These are phyloP conservation scores for Periconia sp. DNA, from an alignment of 2,329 filamentous ascomycete species.

Conservation along the genomic window DNA sequence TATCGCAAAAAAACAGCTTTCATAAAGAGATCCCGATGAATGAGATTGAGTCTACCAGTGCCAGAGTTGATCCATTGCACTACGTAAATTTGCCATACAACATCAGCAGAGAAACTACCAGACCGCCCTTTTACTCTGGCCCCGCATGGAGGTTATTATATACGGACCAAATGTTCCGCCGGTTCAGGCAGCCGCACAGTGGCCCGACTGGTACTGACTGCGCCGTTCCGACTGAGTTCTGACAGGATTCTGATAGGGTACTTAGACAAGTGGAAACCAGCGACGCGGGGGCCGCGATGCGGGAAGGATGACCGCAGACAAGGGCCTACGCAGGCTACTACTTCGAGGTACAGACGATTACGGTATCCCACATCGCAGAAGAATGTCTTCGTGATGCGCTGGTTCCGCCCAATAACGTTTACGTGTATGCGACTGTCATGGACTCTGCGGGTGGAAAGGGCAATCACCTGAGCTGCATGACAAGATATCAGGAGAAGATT, in stretches of 20 bases:
- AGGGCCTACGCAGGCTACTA: neutral
- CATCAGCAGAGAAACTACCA: neutral
- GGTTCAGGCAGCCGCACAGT: neutral
- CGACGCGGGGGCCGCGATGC: conserved; percentile 18
- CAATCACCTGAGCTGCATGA: too few species aligned
- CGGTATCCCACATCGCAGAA: neutral
- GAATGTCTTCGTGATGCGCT: too few species aligned
- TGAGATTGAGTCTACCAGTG: too few species aligned
- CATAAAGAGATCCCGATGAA: too few species aligned
- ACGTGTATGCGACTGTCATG: too few species aligned
- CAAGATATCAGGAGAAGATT: neutral
- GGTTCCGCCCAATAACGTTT: too few species aligned
- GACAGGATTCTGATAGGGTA: conserved; percentile 24
- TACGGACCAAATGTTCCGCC: conserved; percentile 1
- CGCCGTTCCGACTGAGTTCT: conserved; percentile 31
- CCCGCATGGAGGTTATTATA: neutral
- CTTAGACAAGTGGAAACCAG: conserved; percentile 10
- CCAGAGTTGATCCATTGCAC: too few species aligned
- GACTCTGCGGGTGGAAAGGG: too few species aligned
- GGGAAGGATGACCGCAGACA: conserved; percentile 33
- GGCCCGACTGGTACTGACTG: conserved; percentile 18
- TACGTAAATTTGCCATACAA: too few species aligned
- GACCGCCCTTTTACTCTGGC: neutral
- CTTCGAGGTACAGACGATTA: neutral
- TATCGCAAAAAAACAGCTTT: too few species aligned